Evolutionary conservation across 208 protist genomes (phyloP).

Genomic region (Leishmania braziliensis): DNA sequence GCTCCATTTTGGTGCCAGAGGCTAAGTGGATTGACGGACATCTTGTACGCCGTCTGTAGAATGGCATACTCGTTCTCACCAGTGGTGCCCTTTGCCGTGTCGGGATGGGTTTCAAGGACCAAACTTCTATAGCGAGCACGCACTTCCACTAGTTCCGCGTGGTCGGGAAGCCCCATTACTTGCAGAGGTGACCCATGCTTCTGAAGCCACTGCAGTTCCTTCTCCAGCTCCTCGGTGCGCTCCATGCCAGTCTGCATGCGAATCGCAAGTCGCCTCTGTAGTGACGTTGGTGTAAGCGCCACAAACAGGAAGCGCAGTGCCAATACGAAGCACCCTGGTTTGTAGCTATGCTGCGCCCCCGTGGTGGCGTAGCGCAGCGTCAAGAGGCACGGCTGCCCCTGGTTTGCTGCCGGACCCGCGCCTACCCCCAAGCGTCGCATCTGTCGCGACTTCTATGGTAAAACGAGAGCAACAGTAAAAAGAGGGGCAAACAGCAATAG

Average conservation of each 20-base stretch:
- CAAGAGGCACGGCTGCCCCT: neutral
- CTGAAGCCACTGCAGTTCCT: slow-evolving; percentile 72
- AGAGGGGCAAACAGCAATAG: neutral
- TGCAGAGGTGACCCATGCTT: slow-evolving; percentile 76
- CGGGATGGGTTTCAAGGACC: slow-evolving; percentile 77
- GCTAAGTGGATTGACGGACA: slow-evolving; percentile 64
- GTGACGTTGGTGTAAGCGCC: slow-evolving; percentile 31
- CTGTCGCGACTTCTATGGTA: neutral
- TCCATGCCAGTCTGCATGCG: slow-evolving; percentile 69
- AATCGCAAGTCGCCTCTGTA: slow-evolving; percentile 45
- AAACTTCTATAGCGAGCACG: slow-evolving; percentile 73
- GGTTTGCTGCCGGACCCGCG: neutral
- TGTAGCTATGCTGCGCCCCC: slow-evolving; percentile 70
- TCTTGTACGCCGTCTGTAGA: slow-evolving; percentile 73
- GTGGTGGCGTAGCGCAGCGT: slow-evolving; percentile 43
- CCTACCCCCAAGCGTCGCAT: neutral
- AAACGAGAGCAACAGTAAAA: neutral
- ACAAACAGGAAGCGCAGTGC: slow-evolving; percentile 48
- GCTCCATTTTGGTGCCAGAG: slow-evolving; percentile 83
- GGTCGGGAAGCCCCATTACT: slow-evolving; percentile 83
- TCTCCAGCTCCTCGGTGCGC: slow-evolving; percentile 56
- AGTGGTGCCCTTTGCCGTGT: slow-evolving; percentile 45
- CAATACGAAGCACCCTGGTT: slow-evolving; percentile 50
- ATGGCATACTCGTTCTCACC: slow-evolving; percentile 52
- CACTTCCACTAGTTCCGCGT: slow-evolving; percentile 69